These are phyloP conservation scores for Hygrophoropsis aurantiaca DNA, from an alignment of 768 basidiomycete species.

Conservation along the genomic window DNA sequence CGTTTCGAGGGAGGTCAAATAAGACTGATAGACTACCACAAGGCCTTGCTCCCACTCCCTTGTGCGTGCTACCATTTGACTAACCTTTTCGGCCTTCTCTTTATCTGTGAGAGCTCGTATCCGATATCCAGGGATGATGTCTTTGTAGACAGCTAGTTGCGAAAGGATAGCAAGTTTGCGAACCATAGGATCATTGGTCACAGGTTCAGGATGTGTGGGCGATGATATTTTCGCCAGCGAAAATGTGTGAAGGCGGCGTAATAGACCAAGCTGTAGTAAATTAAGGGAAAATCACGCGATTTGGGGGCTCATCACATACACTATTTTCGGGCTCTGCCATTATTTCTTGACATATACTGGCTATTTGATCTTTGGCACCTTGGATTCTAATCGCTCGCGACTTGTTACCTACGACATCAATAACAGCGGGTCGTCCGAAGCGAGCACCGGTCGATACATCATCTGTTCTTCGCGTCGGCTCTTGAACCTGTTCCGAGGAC, in stretches of 20 bases:
- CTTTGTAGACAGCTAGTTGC: constrained; percentile 92
- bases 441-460: constrained; percentile 82
- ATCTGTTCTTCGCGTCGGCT: constrained; percentile 42
- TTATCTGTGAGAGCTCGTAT: constrained; percentile 88
- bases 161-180: constrained; percentile 88
- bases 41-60: constrained; percentile 97
- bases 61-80: constrained; percentile 85
- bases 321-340: constrained; percentile 93
- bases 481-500: constrained; percentile 29
- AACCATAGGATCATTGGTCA: constrained; percentile 78
- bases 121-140: constrained; percentile 93
- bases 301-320: constrained; percentile 62
- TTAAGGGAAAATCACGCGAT: constrained; percentile 1
- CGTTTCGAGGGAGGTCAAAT: constrained; percentile 78
- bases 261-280: constrained; percentile 81
- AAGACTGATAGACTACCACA: constrained; percentile 83
- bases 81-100: constrained; percentile 91
- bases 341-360: constrained; percentile 90
- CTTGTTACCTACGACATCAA: constrained; percentile 64
- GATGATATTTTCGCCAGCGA: constrained; percentile 75
- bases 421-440: constrained; percentile 81
- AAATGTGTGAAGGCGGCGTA: constrained; percentile 88
- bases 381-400: constrained; percentile 68
- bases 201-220: constrained; percentile 63
- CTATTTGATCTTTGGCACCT: constrained; percentile 91